Percentiles rank a stretch among this genome's conserved stretches.
Evolutionary conservation across 495 filamentous ascomycete species (phyloP).

Genomic region (Diplogelasinospora grovesii): DNA sequence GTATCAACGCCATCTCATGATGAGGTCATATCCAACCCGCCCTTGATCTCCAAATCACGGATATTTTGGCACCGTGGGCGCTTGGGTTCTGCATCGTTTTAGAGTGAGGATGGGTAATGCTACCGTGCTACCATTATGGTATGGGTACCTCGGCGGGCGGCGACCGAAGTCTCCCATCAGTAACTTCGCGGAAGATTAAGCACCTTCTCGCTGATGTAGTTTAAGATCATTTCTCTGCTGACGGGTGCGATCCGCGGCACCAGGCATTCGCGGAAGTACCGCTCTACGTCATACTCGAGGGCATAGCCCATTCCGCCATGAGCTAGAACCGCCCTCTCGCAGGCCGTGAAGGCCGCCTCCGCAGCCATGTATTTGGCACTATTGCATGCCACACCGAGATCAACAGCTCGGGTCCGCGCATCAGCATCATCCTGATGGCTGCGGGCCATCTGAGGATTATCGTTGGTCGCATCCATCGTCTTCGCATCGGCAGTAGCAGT

Average conservation of each 20-base stretch:
- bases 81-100: no score
- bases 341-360: slow-evolving; percentile 69
- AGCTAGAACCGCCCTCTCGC: slow-evolving; percentile 60
- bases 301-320: slow-evolving; percentile 77
- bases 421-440: slow-evolving; percentile 47
- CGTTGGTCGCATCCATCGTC: no score
- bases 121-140: no score
- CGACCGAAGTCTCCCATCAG: slow-evolving; percentile 12
- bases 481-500: no score
- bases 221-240: slow-evolving; percentile 74
- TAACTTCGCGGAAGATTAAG: slow-evolving; percentile 51
- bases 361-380: slow-evolving; percentile 74
- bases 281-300: slow-evolving; percentile 71
- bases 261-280: slow-evolving; percentile 66
- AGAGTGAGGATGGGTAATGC: no score
- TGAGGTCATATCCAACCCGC: no score
- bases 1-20: no score
- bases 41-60: no score
- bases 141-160: no score
- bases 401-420: slow-evolving; percentile 48
- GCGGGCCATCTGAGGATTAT: no score
- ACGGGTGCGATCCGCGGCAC: slow-evolving; percentile 72
- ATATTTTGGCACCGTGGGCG: no score
- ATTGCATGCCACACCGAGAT: slow-evolving; percentile 67
- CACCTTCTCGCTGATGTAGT: slow-evolving; percentile 70